Conservation (phyloP, 345 rosid genomes). For the Salix brachista region DNA sequence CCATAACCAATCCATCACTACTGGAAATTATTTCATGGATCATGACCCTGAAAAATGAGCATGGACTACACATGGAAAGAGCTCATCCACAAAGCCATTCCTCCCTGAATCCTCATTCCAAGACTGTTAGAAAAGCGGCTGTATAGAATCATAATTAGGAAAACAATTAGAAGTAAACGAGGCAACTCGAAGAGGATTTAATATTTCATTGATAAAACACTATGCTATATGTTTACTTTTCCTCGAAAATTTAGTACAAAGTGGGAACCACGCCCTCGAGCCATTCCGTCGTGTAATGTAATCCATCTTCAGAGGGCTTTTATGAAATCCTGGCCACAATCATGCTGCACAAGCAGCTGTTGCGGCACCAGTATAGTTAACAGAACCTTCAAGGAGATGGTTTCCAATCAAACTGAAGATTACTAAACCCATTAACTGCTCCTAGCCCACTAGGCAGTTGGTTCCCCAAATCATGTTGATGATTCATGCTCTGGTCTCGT, state of each 20-base stretch:
- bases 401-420: slow-evolving; percentile 83
- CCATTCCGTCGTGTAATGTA: slow-evolving; percentile 19
- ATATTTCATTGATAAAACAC: slow-evolving; percentile 47
- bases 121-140: background rate
- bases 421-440: slow-evolving; percentile 66
- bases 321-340: slow-evolving; percentile 25
- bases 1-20: background rate
- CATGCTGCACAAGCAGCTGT: slow-evolving; percentile 34
- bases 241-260: slow-evolving; percentile 48
- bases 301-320: slow-evolving; percentile 27
- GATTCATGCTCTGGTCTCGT: slow-evolving; percentile 60
- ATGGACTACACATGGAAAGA: background rate
- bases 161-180: slow-evolving; percentile 21
- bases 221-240: slow-evolving; percentile 48
- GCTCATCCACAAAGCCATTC: background rate
- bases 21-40: background rate
- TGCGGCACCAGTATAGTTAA: slow-evolving; percentile 7
- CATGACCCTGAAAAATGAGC: background rate
- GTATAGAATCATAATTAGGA: slow-evolving; percentile 14
- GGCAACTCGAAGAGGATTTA: slow-evolving; percentile 30
- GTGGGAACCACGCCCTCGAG: slow-evolving; percentile 28
- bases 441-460: slow-evolving; percentile 67
- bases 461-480: slow-evolving; percentile 77
- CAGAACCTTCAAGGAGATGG: slow-evolving; percentile 42
- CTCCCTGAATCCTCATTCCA: slow-evolving; percentile 5